A percentile compares a stretch with the other conserved stretches of the same genome.
These are phyloP conservation scores for Pichia sp. DNA, from an alignment of 1,139 yeast genomes.

Conservation along the genomic window DNA sequence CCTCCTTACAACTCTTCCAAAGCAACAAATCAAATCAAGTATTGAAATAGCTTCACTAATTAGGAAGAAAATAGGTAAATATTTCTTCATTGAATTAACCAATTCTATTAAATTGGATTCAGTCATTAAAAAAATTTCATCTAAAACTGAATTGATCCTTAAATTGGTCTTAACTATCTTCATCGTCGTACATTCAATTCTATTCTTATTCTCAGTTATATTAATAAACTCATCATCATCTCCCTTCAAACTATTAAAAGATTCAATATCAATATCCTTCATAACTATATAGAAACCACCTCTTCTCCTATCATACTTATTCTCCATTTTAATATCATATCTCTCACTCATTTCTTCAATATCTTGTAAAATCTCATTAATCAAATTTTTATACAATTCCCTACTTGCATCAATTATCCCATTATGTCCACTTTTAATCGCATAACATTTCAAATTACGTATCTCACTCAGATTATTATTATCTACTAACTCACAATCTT, in stretches of 20 bases:
- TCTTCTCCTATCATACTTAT: slow-evolving; percentile 30
- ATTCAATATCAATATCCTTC: slow-evolving; percentile 12
- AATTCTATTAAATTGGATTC: slow-evolving; percentile 34
- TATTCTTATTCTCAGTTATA: slow-evolving; percentile 24
- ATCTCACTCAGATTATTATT: slow-evolving; percentile 32
- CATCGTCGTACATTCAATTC: slow-evolving; percentile 36
- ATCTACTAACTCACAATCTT: slow-evolving; percentile 37
- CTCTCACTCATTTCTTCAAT: slow-evolving; percentile 24
- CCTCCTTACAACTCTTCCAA: slow-evolving; percentile 27
- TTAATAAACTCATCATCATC: slow-evolving; percentile 29
- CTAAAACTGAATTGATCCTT: slow-evolving; percentile 33
- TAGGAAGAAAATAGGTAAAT: slow-evolving; percentile 35
- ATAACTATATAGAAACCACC: slow-evolving; percentile 36
- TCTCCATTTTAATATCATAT: slow-evolving; percentile 26
- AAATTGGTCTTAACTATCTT: slow-evolving; percentile 36
- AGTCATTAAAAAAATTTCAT: slow-evolving; percentile 36
- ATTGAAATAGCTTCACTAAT: slow-evolving; percentile 36
- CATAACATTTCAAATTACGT: slow-evolving; percentile 38
- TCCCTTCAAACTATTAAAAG: background rate
- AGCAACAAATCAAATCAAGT: slow-evolving; percentile 36
- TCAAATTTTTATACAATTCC: slow-evolving; percentile 32
- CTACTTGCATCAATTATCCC: slow-evolving; percentile 42
- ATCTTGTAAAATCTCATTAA: slow-evolving; percentile 31
- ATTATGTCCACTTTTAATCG: slow-evolving; percentile 37
- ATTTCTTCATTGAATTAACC: slow-evolving; percentile 24